These are phyloP conservation scores for Heterobasidion irregulare DNA, from an alignment of 1,284 basidiomycete genomes.

Conservation along the genomic window DNA sequence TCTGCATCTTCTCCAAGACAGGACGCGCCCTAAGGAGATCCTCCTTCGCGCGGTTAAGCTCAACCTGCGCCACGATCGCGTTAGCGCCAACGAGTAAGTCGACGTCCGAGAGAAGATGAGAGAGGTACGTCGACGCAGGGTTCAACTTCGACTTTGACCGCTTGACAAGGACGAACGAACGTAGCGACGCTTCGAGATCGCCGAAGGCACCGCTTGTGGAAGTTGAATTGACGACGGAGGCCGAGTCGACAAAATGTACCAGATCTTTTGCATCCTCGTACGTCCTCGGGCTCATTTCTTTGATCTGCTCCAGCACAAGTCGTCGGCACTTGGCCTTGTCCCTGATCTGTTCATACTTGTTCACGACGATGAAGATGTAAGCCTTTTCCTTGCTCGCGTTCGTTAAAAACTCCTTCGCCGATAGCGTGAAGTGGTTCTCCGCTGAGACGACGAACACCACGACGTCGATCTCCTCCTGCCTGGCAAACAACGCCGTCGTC, in stretches of 20 bases:
- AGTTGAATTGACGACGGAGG: constrained; percentile 23
- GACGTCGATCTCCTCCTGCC: constrained; percentile 98
- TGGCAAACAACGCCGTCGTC: constrained; percentile 93
- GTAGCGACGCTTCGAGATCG: constrained; percentile 85
- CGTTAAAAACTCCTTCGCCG: constrained; percentile 90
- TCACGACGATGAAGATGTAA: constrained; percentile 97
- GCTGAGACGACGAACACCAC: constrained; percentile 98
- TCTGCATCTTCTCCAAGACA: constrained; percentile 82
- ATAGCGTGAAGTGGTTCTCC: constrained; percentile 98
- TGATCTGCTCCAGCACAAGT: constrained; percentile 91
- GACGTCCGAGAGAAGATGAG: constrained; percentile 84
- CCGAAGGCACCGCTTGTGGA: constrained; percentile 71
- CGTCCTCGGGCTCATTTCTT: constrained; percentile 84
- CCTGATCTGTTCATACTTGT: constrained; percentile 94
- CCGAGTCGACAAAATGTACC: constrained; percentile 97
- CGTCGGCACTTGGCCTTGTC: constrained; percentile 93
- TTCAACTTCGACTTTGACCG: constrained; percentile 93
- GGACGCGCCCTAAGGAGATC: constrained; percentile 74
- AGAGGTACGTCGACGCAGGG: constrained; percentile 91
- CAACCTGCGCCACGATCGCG: constrained; percentile 74
- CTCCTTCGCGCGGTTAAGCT: constrained; percentile 68
- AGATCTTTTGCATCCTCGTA: constrained; percentile 89
- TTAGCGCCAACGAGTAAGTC: constrained; percentile 86
- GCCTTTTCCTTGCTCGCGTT: constrained; percentile 97
- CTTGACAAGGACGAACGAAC: constrained; percentile 94